A percentile compares a stretch with the other conserved stretches of the same genome.
Evolutionary conservation across 2,329 filamentous ascomycete species (phyloP).

Genomic region (Trichoderma lentiforme): DNA sequence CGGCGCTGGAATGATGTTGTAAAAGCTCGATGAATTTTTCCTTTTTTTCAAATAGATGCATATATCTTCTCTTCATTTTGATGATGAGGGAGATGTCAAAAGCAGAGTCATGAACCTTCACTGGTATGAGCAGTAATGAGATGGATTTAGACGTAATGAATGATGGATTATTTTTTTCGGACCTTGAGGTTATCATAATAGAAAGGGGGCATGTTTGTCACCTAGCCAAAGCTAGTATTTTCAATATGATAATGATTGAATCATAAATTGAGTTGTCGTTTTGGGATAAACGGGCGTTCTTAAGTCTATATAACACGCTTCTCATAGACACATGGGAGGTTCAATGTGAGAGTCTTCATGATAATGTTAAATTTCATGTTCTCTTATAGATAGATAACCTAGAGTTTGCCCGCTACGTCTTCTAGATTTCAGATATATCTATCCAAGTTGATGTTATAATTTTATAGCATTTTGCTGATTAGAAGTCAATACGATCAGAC

Average conservation of each 20-base stretch:
- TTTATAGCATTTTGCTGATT: too few species aligned
- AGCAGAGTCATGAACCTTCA: background rate
- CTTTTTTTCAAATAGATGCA: background rate
- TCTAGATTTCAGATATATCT: too few species aligned
- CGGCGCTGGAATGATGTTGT: constrained; percentile 8
- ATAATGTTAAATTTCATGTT: too few species aligned
- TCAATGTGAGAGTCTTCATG: too few species aligned
- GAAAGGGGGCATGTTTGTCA: background rate
- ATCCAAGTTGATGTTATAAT: background rate
- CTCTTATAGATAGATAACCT: too few species aligned
- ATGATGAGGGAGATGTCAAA: background rate
- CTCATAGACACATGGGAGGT: too few species aligned
- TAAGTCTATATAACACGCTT: too few species aligned
- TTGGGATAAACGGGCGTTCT: background rate
- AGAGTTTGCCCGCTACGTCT: too few species aligned
- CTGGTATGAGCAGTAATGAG: background rate
- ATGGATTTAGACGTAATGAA: background rate
- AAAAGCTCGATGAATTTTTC: background rate
- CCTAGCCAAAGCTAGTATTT: background rate
- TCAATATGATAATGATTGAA: background rate
- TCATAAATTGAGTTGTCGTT: background rate
- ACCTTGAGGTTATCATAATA: background rate
- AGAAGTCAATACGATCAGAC: too few species aligned
- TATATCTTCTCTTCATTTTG: background rate
- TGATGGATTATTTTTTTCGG: background rate